Percentiles rank a stretch among this genome's conserved stretches.
phyloP scores from a whole-genome alignment of 805 yeast genomes.

The Spathaspora arborariae region DNA sequence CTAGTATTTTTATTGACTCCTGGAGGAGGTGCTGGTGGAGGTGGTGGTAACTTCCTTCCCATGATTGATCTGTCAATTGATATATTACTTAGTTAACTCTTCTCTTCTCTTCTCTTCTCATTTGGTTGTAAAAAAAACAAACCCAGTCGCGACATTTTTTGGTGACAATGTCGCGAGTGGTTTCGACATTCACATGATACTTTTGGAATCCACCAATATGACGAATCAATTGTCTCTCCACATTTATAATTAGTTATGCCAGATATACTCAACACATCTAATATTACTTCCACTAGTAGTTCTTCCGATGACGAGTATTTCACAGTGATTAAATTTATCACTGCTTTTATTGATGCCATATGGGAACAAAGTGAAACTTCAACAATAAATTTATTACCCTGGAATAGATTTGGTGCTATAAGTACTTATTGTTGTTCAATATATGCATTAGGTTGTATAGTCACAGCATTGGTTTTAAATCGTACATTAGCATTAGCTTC shows the following conservation, averaged over 20 bases:
- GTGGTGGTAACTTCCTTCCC: slow-evolving; percentile 22
- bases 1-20: slow-evolving; percentile 1
- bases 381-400: slow-evolving; percentile 4
- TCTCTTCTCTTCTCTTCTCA: background rate
- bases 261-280: background rate
- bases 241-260: background rate
- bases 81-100: background rate
- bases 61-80: slow-evolving; percentile 2
- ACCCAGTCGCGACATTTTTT: background rate
- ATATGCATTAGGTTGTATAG: slow-evolving; percentile 35
- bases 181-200: background rate
- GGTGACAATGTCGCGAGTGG: background rate
- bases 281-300: background rate
- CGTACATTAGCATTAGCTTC: slow-evolving; percentile 37
- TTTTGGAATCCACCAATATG: background rate
- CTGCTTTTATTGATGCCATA: slow-evolving; percentile 12
- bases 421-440: slow-evolving; percentile 31
- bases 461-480: slow-evolving; percentile 36
- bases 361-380: slow-evolving; percentile 13
- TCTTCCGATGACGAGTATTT: slow-evolving; percentile 5
- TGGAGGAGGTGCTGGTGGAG: slow-evolving; percentile 26
- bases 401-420: slow-evolving; percentile 12
- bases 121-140: background rate
- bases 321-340: slow-evolving; percentile 2
- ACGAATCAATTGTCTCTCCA: background rate